Percentiles rank a stretch among this genome's conserved stretches.
Conservation (phyloP, 345 rosid species). For the Salix dunnii region DNA sequence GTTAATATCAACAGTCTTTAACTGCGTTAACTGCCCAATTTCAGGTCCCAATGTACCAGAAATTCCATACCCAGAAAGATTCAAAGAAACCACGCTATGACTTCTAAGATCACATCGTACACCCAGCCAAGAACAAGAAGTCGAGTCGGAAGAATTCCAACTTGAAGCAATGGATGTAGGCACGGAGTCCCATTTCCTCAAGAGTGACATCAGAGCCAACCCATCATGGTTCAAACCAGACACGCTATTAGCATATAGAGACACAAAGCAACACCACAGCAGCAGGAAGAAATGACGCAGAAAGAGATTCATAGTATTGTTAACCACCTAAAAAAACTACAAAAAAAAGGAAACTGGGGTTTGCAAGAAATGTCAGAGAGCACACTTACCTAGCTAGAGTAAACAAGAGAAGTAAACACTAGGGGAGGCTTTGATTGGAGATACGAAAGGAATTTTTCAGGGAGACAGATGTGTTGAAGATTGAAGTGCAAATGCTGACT, state of each 20-base stretch:
- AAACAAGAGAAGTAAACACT: no score
- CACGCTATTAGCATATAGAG: not conserved
- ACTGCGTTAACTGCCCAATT: constrained; percentile 37
- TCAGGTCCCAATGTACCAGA: constrained; percentile 62
- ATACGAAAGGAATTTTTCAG: no score
- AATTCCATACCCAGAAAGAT: constrained; percentile 42
- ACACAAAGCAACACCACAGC: not conserved
- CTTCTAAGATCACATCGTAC: constrained; percentile 40
- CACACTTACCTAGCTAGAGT: not conserved
- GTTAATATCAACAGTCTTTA: constrained; percentile 50
- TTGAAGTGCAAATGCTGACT: no score
- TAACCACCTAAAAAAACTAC: not conserved
- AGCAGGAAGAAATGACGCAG: not conserved
- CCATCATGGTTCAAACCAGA: constrained; percentile 48
- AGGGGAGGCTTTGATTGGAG: no score
- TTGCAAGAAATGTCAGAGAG: not conserved
- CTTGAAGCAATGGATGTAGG: constrained; percentile 40
- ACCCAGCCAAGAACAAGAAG: constrained; percentile 64
- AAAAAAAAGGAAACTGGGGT: not conserved
- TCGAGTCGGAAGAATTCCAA: constrained; percentile 54
- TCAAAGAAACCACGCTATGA: constrained; percentile 34
- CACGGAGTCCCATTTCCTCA: constrained; percentile 39
- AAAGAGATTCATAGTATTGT: not conserved
- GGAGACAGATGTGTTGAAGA: no score
- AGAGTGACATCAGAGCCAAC: constrained; percentile 46